Evolutionary conservation across 257 asterid genomes (phyloP).

Genomic region (Solanum neorickii): DNA sequence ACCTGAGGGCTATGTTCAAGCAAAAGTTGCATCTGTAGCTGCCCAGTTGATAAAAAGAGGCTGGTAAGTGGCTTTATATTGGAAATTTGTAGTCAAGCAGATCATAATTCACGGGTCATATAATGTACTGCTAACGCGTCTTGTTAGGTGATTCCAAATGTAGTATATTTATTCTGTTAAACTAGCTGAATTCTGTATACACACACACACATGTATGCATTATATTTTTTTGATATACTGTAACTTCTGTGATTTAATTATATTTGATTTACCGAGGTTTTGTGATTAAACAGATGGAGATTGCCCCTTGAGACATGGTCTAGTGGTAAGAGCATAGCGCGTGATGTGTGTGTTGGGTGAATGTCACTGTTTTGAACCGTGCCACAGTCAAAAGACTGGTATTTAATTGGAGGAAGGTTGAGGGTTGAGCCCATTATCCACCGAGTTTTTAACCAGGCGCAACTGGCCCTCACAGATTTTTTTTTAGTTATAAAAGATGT

Average conservation of each 20-base stretch:
- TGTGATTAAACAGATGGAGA: neutral
- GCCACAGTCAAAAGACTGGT: neutral
- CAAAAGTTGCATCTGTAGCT: conserved; percentile 83
- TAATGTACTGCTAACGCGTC: neutral
- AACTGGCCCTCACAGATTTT: neutral
- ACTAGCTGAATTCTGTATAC: neutral
- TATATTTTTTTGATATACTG: neutral
- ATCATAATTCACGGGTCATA: neutral
- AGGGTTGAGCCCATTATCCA: neutral
- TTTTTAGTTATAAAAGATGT: neutral
- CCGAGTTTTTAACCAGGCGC: neutral
- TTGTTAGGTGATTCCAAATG: neutral
- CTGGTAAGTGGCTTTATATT: conserved; percentile 50
- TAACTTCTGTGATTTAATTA: neutral
- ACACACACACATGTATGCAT: neutral
- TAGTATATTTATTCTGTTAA: neutral
- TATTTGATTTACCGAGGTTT: neutral
- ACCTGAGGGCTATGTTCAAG: conserved; percentile 72
- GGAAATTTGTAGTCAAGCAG: neutral
- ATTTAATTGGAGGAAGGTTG: neutral
- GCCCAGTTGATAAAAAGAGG: conserved; percentile 94
- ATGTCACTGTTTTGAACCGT: neutral
- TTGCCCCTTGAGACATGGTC: neutral
- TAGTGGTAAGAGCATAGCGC: neutral
- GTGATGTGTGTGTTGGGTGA: neutral